Base-by-base conservation (phyloP, 495 filamentous ascomycete species). In the Aspergillus conjunctus region DNA sequence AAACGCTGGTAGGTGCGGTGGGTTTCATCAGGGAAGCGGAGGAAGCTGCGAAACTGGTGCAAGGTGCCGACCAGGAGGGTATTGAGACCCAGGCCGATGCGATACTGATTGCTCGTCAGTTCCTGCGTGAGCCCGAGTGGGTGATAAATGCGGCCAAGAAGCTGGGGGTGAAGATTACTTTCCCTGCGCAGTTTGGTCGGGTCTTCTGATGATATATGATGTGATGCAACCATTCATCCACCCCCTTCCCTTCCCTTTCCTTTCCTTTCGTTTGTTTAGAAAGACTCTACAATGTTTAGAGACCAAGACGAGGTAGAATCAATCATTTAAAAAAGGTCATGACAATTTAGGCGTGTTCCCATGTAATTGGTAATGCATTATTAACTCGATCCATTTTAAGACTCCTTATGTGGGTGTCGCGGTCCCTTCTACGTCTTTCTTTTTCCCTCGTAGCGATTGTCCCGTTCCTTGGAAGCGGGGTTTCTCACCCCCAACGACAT, bases 401-500 rank as follows among this genome's bases (percentile, higher is more conserved):
- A 18, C 15, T 7, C 46, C 26, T 76, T 63, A 61, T 68, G 77
- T 73, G 18, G 75, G 74, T 14, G 76, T 78, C 7, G 65, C 67
- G 15, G 74, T 70, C 17, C 71, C 73, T 15, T 69, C 68, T 20
- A 67, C 53, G 30, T 76, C 77, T 71, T 88, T 89, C 31, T 79
- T 79, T 15, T 82, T 87, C 6, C 84, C 85, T 49, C 92, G 78
- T 26, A 98, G 70, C n/a, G 91, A 93, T 71, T 97, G 89, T 0
- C 94, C 94, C 43, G 88, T 83, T 0, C 94, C 94, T n/a, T 86
- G 82, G 73, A 98, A 98, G 62, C 89, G 82, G 10, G 87, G 88
- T 66, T 88, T 88, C 3, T 86, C 85, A 46, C 86, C 85, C 31
- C 84, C 83, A 31, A 76, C 63, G 9, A 67, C 80, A 55, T 81